Percentiles rank a stretch among this genome's conserved stretches.
Evolutionary conservation across 345 rosid genomes (phyloP).

Genomic region (Excoecaria agallocha): DNA sequence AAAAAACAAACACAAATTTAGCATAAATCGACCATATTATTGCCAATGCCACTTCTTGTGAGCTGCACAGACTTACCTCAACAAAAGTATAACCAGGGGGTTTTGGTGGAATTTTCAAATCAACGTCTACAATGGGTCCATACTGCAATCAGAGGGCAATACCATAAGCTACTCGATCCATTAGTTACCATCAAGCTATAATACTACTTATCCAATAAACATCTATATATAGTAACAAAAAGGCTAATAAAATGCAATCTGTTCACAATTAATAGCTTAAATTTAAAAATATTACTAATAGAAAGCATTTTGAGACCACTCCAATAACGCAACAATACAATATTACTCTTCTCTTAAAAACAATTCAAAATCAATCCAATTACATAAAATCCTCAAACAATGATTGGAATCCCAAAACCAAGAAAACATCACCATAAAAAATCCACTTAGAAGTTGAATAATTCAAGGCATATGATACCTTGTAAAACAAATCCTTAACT

Average conservation of each 20-base stretch:
- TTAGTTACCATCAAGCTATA: too few relatives aligned
- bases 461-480: constrained; percentile 40
- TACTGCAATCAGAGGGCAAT: constrained; percentile 50
- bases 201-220: too few relatives aligned
- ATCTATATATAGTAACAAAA: too few relatives aligned
- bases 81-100: constrained; percentile 98
- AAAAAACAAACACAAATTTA: too few relatives aligned
- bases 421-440: background rate
- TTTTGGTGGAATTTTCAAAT: constrained; percentile 91
- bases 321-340: background rate
- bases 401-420: background rate
- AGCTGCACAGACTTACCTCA: constrained; percentile 50
- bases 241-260: too few relatives aligned
- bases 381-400: background rate
- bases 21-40: too few relatives aligned
- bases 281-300: background rate
- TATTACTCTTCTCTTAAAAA: too few relatives aligned
- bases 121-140: constrained; percentile 82
- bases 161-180: too few relatives aligned
- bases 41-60: background rate
- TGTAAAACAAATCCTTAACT: constrained; percentile 93
- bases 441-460: background rate
- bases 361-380: constrained; percentile 1
- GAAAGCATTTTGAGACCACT: background rate
- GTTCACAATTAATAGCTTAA: too few relatives aligned